phyloP scores from a whole-genome alignment of 352 stramenopile genomes.

The Globisporangium viniferum region DNA sequence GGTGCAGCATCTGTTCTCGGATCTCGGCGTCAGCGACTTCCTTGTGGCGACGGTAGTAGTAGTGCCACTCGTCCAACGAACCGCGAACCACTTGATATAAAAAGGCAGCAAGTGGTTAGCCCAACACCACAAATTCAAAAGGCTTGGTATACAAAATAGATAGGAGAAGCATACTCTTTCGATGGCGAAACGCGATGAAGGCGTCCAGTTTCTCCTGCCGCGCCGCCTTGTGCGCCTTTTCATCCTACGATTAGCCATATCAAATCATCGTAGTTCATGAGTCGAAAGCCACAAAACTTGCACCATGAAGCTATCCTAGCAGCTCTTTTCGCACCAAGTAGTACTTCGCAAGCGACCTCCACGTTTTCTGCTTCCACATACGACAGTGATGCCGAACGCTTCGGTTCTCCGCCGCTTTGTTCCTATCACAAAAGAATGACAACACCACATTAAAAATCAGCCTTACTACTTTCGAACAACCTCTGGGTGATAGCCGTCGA shows the following conservation, averaged over 20 bases:
- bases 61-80: conserved; percentile 34
- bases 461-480: neutral
- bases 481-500: neutral
- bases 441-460: neutral
- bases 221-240: conserved; percentile 21
- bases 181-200: conserved; percentile 33
- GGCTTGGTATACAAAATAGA: neutral
- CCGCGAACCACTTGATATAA: conserved; percentile 19
- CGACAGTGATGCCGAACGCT: conserved; percentile 23
- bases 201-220: conserved; percentile 22
- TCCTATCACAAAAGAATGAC: conserved; percentile 16
- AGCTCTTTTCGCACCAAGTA: conserved; percentile 25
- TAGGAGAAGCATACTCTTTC: conserved; percentile 26
- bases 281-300: neutral
- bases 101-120: neutral
- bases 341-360: conserved; percentile 20
- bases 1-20: conserved; percentile 37
- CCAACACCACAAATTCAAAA: neutral
- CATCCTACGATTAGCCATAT: conserved; percentile 28
- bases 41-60: conserved; percentile 36
- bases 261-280: too few species aligned
- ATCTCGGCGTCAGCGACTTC: conserved; percentile 40
- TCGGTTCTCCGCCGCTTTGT: conserved; percentile 35
- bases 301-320: neutral
- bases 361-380: conserved; percentile 7